Base-by-base conservation (phyloP, 2,329 filamentous ascomycete species). In the Fonsecaea multimorphosa region DNA sequence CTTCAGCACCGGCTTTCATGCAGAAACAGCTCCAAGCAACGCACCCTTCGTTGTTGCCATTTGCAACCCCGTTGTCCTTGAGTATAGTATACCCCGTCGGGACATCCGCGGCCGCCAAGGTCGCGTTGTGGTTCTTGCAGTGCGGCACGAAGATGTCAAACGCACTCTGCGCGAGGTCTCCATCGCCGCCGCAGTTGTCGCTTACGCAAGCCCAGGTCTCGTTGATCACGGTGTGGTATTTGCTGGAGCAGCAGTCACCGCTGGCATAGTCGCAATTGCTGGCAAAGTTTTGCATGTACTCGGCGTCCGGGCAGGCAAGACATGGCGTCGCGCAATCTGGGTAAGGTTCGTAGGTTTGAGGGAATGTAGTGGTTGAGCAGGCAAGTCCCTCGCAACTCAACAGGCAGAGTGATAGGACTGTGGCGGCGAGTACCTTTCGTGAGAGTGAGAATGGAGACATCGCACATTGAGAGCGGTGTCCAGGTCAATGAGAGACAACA, bases 271-370 rank as follows among this genome's bases (percentile, higher is more conserved):
- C 22, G 55, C 55, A 58, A 22, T 44, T 46, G 16, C 40, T 27
- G 36, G 32, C 32, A 24, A 58, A 58, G 55, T 58, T 44, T 3
- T 44, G 19, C 55, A 40, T 34, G 36, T 58, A 58, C 11, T 58
- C 55, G 12, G 55, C 22, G 32, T 58, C 55, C 6, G 55, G 32
- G 55, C 55, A 58, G 36, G 55, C 55, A 36, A 58, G 55, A 29
- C 55, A 58, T 27, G 32, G n/a, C 9, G 36, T 36, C 11, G 55
- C 55, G 55, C 55, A 58, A n/a, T 40, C 32, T 11, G 55, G 36
- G 55, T 58, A 58, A 19, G 32, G 5, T 2, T 58, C 19, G 22
- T 58, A 58, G 55, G 40, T 38, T 6, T 32, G n/a, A n/a, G 32
- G 16, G 36, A 58, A 44, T 7, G 32, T 24, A 1, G n/a, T 27